phyloP scores from a whole-genome alignment of 1,139 yeast species.

The Saccharomyces hybrid region DNA sequence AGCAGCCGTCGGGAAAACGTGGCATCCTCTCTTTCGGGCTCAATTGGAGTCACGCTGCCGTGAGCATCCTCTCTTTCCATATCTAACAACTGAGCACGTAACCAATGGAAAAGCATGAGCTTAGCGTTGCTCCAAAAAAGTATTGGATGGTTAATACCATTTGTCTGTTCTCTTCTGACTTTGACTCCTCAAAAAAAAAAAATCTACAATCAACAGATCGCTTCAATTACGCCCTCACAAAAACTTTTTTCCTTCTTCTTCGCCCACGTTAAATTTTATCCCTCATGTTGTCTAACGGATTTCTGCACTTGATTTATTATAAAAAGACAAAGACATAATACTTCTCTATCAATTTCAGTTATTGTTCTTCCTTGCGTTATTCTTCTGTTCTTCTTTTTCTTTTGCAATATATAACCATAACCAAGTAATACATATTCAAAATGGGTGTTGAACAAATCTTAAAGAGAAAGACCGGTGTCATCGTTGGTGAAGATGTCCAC shows the following conservation, averaged over 20 bases:
- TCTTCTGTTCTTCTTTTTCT: neutral
- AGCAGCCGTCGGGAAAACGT: neutral
- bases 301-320: neutral
- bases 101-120: neutral
- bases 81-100: neutral
- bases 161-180: constrained; percentile 1
- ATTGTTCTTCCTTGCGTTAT: neutral
- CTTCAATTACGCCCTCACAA: neutral
- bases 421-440: constrained; percentile 10
- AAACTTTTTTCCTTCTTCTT: neutral
- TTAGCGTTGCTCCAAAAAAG: neutral
- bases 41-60: neutral
- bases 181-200: neutral
- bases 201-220: neutral
- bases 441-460: constrained; percentile 61
- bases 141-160: neutral
- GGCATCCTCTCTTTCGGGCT: neutral
- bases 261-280: neutral
- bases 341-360: neutral
- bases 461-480: constrained; percentile 91
- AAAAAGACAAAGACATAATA: constrained; percentile 1
- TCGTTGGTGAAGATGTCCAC: constrained; percentile 96
- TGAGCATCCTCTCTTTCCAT: neutral
- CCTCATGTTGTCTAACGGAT: neutral
- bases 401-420: neutral